Percentiles rank a stretch among this genome's conserved stretches.
Conservation (phyloP, 2,329 filamentous ascomycete genomes). For the Byssochlamys sp. region DNA sequence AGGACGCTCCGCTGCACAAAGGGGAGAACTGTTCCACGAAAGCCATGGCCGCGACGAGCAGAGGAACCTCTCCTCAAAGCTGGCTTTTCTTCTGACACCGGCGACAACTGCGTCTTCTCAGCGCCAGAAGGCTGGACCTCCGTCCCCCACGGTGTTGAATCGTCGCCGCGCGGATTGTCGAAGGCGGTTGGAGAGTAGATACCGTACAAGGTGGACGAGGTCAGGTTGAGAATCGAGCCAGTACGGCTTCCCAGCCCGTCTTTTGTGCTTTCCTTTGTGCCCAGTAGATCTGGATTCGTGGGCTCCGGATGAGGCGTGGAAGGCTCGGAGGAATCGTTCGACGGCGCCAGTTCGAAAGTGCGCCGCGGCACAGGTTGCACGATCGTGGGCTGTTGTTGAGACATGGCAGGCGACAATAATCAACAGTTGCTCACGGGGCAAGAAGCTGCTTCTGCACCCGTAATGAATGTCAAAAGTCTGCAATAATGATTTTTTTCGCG, state of each 20-base stretch:
- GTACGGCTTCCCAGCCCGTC: conserved; percentile 50
- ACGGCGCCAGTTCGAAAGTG: conserved; percentile 53
- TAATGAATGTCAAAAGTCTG: neutral
- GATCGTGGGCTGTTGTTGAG: conserved; percentile 40
- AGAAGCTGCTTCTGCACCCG: neutral
- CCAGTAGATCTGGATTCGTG: conserved; percentile 25
- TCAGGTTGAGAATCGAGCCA: conserved; percentile 75
- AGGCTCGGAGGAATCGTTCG: conserved; percentile 34
- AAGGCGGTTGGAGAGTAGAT: conserved; percentile 69
- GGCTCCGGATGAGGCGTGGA: conserved; percentile 30
- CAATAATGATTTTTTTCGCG: neutral
- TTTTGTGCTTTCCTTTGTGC: conserved; percentile 24
- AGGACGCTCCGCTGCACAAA: conserved; percentile 51
- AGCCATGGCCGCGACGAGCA: conserved; percentile 28
- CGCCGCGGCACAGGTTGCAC: conserved; percentile 63
- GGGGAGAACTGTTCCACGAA: conserved; percentile 42
- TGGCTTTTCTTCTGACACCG: conserved; percentile 18
- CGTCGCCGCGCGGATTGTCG: conserved; percentile 45
- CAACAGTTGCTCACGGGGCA: neutral
- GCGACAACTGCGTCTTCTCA: conserved; percentile 35
- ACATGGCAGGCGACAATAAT: neutral
- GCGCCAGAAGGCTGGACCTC: conserved; percentile 59
- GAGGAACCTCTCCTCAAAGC: conserved; percentile 25
- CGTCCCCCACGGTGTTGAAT: conserved; percentile 67
- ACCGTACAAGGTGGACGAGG: conserved; percentile 76